Base-by-base conservation (phyloP, 108 stramenopile species). In the Seminavis robusta region DNA sequence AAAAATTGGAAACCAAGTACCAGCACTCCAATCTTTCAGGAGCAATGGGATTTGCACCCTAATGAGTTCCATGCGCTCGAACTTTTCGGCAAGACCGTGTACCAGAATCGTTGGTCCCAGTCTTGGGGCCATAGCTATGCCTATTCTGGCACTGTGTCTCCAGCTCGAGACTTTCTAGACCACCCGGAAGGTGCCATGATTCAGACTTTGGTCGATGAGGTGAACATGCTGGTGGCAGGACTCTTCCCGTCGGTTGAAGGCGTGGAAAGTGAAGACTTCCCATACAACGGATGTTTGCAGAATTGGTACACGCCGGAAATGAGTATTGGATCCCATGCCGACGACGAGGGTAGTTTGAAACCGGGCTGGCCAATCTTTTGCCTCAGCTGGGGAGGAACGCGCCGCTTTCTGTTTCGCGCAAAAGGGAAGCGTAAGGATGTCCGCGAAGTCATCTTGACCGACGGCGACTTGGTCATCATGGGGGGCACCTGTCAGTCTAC, bases 381-480 rank as follows among this genome's bases (percentile, higher is more conserved):
- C 29, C 27, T 80, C 0, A 73, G 71, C 1, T 76, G 71, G 71
- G 79, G 79, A 26, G 79, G 73, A n/a, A 43, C 79, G 20, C 60
- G 79, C 10, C 51, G 74, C 13, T 80, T 80, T 47, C 15, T 75
- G 21, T 42, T 80, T 13, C 36, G 56, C 5, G 44, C 72, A 1
- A 68, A 67, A 44, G 8, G 38, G 1, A 9, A 11, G 4, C 4
- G 9, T 17, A 3, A 17, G 24, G 58, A 33, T n/a, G 2, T 15
- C 33, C 24, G 25, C 5, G 79, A 80, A 46, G 13, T 80, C 19
- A 19, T 27, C 1, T 36, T 80, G 6, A 30, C 43, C 25, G 74
- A 80, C 51, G 79, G 79, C 5, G 79, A 80, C 46, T 42, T 80
- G 4, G 33, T 76, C 2, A 36, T 80, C 33, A 80, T 80, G 79